A percentile compares a stretch with the other conserved stretches of the same genome.
phyloP scores from a whole-genome alignment of 352 stramenopile genomes.

The Phytophthora aleatoria region DNA sequence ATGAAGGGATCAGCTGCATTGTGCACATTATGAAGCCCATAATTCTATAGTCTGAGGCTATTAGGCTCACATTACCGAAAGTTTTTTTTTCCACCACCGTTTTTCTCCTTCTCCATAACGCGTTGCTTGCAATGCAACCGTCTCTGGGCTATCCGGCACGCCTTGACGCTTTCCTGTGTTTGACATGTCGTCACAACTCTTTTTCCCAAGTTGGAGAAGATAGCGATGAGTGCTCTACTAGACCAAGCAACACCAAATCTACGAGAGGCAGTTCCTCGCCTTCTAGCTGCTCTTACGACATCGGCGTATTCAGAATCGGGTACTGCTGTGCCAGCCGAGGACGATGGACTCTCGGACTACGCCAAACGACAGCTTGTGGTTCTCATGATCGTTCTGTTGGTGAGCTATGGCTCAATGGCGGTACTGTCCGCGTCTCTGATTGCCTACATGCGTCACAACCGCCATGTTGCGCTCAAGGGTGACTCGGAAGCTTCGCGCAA shows the following conservation, averaged over 20 bases:
- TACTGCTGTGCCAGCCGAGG: neutral
- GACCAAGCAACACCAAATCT: conserved; percentile 24
- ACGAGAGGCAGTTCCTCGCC: conserved; percentile 20
- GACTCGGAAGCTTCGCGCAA: conserved; percentile 48
- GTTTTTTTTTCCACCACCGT: conserved; percentile 14
- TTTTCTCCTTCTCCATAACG: conserved; percentile 15
- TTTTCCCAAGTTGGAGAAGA: conserved; percentile 22
- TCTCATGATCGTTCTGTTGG: conserved; percentile 40
- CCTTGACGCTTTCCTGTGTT: conserved; percentile 8
- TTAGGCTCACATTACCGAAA: neutral
- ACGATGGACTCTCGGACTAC: conserved; percentile 23
- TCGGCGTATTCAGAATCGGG: conserved; percentile 1
- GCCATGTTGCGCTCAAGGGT: conserved; percentile 41
- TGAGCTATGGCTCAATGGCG: conserved; percentile 47
- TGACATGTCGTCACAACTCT: conserved; percentile 16
- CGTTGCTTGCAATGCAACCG: conserved; percentile 14
- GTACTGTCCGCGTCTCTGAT: conserved; percentile 38
- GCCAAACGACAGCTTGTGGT: conserved; percentile 32
- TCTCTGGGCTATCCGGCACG: conserved; percentile 1
- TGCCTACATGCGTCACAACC: conserved; percentile 54
- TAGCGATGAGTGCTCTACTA: conserved; percentile 19
- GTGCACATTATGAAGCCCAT: neutral
- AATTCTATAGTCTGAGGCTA: neutral
- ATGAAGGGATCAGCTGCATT: conserved; percentile 11
- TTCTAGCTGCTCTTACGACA: conserved; percentile 15